Percentiles rank a stretch among this genome's conserved stretches.
Evolutionary conservation across 352 stramenopile genomes (phyloP).

Genomic region (Stramenopiles sp.): DNA sequence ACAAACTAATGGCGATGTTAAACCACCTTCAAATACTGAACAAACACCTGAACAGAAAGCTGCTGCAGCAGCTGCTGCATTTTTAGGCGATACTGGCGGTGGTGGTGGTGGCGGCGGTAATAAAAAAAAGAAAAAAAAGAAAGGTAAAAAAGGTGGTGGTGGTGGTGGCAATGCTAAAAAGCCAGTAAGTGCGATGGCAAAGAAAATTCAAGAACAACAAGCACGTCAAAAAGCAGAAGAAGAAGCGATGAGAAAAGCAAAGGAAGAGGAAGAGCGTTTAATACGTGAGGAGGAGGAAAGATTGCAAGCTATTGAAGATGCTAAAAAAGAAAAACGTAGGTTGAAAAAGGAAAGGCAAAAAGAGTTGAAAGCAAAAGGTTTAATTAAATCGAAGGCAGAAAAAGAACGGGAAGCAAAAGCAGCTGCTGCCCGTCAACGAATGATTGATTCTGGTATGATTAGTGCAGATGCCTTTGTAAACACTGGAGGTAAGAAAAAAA

Average conservation of each 20-base stretch:
- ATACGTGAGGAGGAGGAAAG: constrained; percentile 32
- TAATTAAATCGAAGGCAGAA: constrained; percentile 96
- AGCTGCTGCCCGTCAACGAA: constrained; percentile 60
- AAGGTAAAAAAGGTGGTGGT: constrained; percentile 38
- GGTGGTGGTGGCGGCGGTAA: constrained; percentile 23
- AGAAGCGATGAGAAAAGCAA: constrained; percentile 30
- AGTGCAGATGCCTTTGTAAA: constrained; percentile 25
- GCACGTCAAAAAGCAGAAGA: constrained; percentile 14
- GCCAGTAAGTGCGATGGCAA: constrained; percentile 13
- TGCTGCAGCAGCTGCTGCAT: constrained; percentile 40
- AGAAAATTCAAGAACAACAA: not conserved
- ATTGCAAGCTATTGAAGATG: constrained; percentile 24
- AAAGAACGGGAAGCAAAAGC: constrained; percentile 72
- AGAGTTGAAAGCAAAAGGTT: constrained; percentile 81
- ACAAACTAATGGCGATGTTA: constrained; percentile 29
- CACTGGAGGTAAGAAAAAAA: constrained; percentile 51
- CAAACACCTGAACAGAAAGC: constrained; percentile 25
- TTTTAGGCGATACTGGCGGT: constrained; percentile 26
- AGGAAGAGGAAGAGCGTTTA: constrained; percentile 37
- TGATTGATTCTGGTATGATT: constrained; percentile 71
- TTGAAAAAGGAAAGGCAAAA: constrained; percentile 44
- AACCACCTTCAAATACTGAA: constrained; percentile 29
- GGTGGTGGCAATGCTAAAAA: constrained; percentile 19
- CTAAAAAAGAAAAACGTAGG: constrained; percentile 8
- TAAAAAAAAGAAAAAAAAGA: constrained; percentile 48